Conservation (phyloP, 805 yeast species). For the Saccharomyces jurei region DNA sequence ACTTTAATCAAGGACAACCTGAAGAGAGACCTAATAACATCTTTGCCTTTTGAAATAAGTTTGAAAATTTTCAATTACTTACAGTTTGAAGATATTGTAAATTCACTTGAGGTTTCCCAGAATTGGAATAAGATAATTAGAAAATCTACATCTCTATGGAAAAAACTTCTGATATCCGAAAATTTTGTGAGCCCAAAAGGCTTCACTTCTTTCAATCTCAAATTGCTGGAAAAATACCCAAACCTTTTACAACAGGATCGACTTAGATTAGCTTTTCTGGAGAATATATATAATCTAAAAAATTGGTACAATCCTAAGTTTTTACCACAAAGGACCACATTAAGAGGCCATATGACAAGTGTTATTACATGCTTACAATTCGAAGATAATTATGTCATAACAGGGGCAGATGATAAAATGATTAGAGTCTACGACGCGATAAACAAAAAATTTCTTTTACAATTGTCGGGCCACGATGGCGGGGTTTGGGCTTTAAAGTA, state of each 20-base stretch:
- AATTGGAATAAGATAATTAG: conserved; percentile 64
- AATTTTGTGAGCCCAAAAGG: conserved; percentile 48
- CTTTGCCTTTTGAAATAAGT: conserved; percentile 70
- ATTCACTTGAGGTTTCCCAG: conserved; percentile 55
- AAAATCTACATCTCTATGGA: conserved; percentile 62
- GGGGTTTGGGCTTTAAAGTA: conserved; percentile 98
- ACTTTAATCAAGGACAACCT: conserved; percentile 33
- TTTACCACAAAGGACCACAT: conserved; percentile 57
- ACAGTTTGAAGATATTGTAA: conserved; percentile 53
- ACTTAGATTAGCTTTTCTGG: conserved; percentile 22
- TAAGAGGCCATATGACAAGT: conserved; percentile 62
- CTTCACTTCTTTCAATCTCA: conserved; percentile 13
- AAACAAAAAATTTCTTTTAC: conserved; percentile 55
- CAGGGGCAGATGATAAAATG: conserved; percentile 83
- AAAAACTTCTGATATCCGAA: conserved; percentile 52
- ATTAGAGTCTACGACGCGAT: conserved; percentile 74
- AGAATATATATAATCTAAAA: conserved; percentile 47
- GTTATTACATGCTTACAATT: conserved; percentile 95
- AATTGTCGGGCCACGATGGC: conserved; percentile 84
- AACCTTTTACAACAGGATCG: conserved; percentile 22
- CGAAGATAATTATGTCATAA: conserved; percentile 81
- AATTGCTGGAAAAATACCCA: conserved; percentile 7
- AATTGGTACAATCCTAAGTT: conserved; percentile 78
- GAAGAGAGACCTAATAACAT: conserved; percentile 62
- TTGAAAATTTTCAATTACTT: conserved; percentile 55